These are phyloP conservation scores for Nothophaeocryptopus gaeumannii DNA, from an alignment of 2,329 filamentous ascomycete species.

Conservation along the genomic window DNA sequence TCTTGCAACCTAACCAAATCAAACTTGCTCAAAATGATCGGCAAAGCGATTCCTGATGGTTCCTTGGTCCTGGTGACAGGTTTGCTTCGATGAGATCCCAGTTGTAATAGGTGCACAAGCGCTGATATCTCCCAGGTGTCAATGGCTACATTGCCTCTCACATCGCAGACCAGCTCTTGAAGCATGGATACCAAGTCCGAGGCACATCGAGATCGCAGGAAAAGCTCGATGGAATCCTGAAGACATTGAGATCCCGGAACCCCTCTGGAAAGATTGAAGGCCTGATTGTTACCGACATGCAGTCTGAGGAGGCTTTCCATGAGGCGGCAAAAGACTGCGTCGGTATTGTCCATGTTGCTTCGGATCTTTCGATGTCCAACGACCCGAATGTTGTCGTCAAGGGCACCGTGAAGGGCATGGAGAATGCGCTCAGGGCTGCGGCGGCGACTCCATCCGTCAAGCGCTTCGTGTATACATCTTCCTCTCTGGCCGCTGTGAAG, in stretches of 20 bases:
- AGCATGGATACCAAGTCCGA: constrained; percentile 2
- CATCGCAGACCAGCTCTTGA: constrained; percentile 3
- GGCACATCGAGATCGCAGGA: constrained; percentile 3
- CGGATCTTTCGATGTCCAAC: neutral
- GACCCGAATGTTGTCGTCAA: constrained; percentile 1
- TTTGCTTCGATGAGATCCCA: neutral
- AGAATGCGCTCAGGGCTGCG: constrained; percentile 1
- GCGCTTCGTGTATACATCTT: constrained; percentile 3
- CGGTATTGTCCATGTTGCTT: constrained; percentile 2
- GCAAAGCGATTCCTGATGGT: neutral
- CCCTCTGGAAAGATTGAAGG: neutral
- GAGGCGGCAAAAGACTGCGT: neutral
- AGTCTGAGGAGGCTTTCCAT: neutral
- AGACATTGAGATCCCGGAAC: neutral
- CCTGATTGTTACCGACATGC: constrained; percentile 2
- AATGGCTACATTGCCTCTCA: constrained; percentile 2
- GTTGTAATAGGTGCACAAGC: too few species aligned
- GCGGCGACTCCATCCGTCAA: constrained; percentile 1
- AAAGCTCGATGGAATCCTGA: neutral
- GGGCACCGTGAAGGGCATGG: neutral
- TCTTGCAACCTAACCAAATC: too few species aligned
- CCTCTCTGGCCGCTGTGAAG: neutral
- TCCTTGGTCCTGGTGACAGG: constrained; percentile 4
- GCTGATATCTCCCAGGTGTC: neutral
- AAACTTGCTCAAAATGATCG: too few species aligned